A percentile compares a stretch with the other conserved stretches of the same genome.
phyloP scores from a whole-genome alignment of 805 yeast species.

The Saccharomycopsis sp. region DNA sequence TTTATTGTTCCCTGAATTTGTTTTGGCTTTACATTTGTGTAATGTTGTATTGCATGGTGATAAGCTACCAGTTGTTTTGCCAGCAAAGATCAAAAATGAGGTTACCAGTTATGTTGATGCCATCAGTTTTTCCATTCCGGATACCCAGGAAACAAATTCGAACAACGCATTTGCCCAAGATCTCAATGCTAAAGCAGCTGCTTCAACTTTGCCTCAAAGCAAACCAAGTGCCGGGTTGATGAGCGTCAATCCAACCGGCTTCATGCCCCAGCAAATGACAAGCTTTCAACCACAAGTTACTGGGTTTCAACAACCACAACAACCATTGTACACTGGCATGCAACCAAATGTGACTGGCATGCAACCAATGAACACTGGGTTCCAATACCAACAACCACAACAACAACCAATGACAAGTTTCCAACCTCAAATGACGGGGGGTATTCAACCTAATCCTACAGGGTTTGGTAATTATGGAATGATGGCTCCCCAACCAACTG shows the following conservation, averaged over 20 bases:
- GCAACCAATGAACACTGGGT: conserved; percentile 32
- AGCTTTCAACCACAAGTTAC: conserved; percentile 39
- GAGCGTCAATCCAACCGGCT: conserved; percentile 27
- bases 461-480: no score
- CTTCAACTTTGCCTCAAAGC: no score
- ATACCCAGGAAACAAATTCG: conserved; percentile 16
- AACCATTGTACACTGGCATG: conserved; percentile 34
- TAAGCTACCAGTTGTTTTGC: conserved; percentile 62
- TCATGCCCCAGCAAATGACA: conserved; percentile 26
- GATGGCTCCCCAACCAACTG: conserved; percentile 26
- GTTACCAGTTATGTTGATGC: conserved; percentile 86
- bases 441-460: conserved; percentile 24
- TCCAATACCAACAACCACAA: conserved; percentile 31
- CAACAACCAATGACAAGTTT: conserved; percentile 27
- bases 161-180: conserved; percentile 35
- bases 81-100: conserved; percentile 67
- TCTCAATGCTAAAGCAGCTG: conserved; percentile 21
- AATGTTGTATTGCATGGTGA: conserved; percentile 71
- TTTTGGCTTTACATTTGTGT: conserved; percentile 82
- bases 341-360: conserved; percentile 30
- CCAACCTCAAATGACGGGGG: conserved; percentile 46
- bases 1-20: conserved; percentile 88
- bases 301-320: conserved; percentile 26
- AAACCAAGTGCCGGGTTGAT: conserved; percentile 16
- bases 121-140: conserved; percentile 60